These are phyloP conservation scores for Eutreptiella sp. DNA, from an alignment of 208 protist genomes.

Conservation along the genomic window DNA sequence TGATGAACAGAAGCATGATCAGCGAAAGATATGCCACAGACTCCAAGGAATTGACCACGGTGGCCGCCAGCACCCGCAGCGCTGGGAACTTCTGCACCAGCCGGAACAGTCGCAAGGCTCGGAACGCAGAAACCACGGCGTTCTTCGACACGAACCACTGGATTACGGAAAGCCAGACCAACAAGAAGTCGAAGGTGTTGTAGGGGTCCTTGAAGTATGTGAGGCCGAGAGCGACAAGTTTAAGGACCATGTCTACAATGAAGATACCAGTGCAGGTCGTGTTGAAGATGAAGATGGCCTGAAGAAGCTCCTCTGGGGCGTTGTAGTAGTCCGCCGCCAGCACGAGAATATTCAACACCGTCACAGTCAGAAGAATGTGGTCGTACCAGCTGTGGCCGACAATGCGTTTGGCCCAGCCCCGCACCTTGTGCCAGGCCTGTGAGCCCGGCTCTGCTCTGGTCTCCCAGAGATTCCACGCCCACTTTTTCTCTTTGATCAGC, in stretches of 20 bases:
- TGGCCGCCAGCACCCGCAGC: conserved; percentile 19
- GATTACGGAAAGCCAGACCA: conserved; percentile 27
- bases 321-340: conserved; percentile 52
- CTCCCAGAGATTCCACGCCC: too few species aligned
- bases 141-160: conserved; percentile 4
- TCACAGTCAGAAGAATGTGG: too few species aligned
- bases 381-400: too few species aligned
- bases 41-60: not conserved
- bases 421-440: too few species aligned
- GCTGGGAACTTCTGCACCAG: conserved; percentile 27
- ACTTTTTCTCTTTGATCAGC: too few species aligned
- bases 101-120: conserved; percentile 35
- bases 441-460: too few species aligned
- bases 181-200: conserved; percentile 23
- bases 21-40: conserved; percentile 19
- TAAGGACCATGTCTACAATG: conserved; percentile 47
- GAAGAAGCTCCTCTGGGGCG: not conserved
- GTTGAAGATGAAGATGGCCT: conserved; percentile 1
- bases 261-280: conserved; percentile 51
- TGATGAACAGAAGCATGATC: conserved; percentile 33
- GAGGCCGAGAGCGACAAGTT: conserved; percentile 47
- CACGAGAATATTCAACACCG: conserved; percentile 36
- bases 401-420: too few species aligned
- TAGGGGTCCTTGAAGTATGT: conserved; percentile 20
- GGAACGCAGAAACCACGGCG: conserved; percentile 13